Percentiles rank a stretch among this genome's conserved stretches.
These are phyloP conservation scores for Neoarthrinium moseri DNA, from an alignment of 2,329 filamentous ascomycete genomes.

Conservation along the genomic window DNA sequence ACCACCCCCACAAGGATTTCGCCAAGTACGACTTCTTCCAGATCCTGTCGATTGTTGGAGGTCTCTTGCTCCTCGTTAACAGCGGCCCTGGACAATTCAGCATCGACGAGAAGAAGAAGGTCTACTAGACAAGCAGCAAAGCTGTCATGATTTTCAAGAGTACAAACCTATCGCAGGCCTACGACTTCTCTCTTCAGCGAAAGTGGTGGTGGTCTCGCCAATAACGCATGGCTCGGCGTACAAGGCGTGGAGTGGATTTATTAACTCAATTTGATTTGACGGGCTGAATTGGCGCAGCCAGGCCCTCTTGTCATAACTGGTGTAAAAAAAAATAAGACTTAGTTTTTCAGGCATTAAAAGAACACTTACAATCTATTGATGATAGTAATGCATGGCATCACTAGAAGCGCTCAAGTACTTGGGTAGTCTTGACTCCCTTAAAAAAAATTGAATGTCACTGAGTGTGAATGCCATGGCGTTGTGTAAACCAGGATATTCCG, in stretches of 20 bases:
- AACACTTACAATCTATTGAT: too few relatives aligned
- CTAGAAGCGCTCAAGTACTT: too few relatives aligned
- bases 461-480: too few relatives aligned
- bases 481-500: too few relatives aligned
- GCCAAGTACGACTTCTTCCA: constrained; percentile 99
- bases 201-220: not conserved
- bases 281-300: constrained; percentile 12
- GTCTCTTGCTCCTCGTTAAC: constrained; percentile 94
- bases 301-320: constrained; percentile 1
- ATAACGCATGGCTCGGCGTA: constrained; percentile 12
- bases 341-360: constrained; percentile 2
- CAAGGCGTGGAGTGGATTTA: constrained; percentile 8
- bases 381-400: too few relatives aligned
- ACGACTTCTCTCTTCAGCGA: not conserved
- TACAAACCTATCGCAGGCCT: not conserved
- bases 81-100: constrained; percentile 97
- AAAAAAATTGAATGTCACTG: too few relatives aligned
- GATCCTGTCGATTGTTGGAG: constrained; percentile 96
- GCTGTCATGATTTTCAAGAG: not conserved
- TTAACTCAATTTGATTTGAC: not conserved
- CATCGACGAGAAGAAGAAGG: constrained; percentile 99
- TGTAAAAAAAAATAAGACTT: constrained; percentile 9
- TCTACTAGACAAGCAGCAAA: constrained; percentile 67
- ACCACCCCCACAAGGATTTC: constrained; percentile 99
- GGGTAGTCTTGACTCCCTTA: too few relatives aligned